phyloP scores from a whole-genome alignment of 345 rosid species.

The Eucalyptus dawsonii region DNA sequence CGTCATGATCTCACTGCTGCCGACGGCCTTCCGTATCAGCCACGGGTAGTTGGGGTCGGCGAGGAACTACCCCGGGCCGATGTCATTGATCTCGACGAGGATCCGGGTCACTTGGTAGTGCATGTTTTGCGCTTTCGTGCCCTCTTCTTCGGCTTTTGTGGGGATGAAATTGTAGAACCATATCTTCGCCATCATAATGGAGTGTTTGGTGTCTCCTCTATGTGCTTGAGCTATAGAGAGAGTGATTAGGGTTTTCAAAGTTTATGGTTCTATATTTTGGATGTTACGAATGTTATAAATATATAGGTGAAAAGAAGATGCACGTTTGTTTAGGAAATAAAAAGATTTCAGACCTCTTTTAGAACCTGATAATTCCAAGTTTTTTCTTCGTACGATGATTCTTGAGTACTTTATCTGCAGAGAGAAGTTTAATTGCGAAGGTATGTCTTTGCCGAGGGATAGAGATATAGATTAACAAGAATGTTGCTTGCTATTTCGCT shows the following conservation, averaged over 20 bases:
- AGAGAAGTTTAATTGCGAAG: not conserved
- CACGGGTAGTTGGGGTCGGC: slow-evolving; percentile 6
- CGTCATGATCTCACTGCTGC: not conserved
- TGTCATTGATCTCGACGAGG: slow-evolving; percentile 11
- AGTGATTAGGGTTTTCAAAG: not conserved
- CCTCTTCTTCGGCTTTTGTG: slow-evolving; percentile 16
- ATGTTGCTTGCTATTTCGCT: not conserved
- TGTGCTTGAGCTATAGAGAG: not conserved
- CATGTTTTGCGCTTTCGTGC: not conserved
- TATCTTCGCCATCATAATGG: slow-evolving; percentile 4
- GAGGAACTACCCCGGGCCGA: not conserved
- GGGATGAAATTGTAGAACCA: slow-evolving; percentile 13
- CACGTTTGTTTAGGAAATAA: not conserved
- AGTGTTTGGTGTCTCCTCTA: not conserved
- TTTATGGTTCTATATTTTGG: not conserved
- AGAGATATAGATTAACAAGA: not conserved
- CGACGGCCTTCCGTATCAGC: slow-evolving; percentile 5
- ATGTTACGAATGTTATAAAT: not conserved
- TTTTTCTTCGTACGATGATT: not conserved
- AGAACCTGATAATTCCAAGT: not conserved
- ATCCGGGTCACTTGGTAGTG: not conserved
- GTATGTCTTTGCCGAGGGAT: not conserved
- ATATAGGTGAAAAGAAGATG: not conserved
- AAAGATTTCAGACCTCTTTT: not conserved
- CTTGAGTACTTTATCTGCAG: not conserved